Conservation (phyloP, 805 yeast species). For the Pichia occidentalis region DNA sequence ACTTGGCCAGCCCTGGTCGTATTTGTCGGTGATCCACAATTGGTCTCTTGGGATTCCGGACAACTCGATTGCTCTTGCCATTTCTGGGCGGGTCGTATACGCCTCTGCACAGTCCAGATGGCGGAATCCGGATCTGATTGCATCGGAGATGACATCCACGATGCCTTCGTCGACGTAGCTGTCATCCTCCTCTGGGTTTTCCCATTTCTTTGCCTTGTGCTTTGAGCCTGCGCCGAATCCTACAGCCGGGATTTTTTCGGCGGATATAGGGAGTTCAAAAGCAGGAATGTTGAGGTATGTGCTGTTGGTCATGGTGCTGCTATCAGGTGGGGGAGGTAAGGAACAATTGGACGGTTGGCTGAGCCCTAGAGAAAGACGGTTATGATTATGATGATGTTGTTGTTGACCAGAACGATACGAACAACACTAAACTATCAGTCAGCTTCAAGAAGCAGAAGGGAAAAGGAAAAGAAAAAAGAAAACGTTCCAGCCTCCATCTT, state of each 20-base stretch:
- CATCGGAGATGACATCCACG: slow-evolving; percentile 38
- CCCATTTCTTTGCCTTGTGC: slow-evolving; percentile 37
- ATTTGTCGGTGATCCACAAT: slow-evolving; percentile 59
- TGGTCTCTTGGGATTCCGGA: slow-evolving; percentile 40
- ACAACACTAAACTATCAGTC: too few species aligned
- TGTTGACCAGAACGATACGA: too few species aligned
- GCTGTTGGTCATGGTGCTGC: too few species aligned
- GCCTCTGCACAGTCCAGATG: slow-evolving; percentile 66
- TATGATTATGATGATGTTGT: too few species aligned
- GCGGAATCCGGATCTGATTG: slow-evolving; percentile 46
- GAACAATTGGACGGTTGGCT: too few species aligned
- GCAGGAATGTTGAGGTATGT: slow-evolving; percentile 18
- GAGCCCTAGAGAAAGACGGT: too few species aligned
- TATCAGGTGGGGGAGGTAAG: too few species aligned
- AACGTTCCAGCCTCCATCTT: too few species aligned
- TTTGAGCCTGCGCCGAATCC: slow-evolving; percentile 56
- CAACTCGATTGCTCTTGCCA: slow-evolving; percentile 45
- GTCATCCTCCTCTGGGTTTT: slow-evolving; percentile 17
- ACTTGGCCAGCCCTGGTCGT: slow-evolving; percentile 35
- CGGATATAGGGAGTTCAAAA: slow-evolving; percentile 24
- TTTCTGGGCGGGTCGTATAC: slow-evolving; percentile 56
- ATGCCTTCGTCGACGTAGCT: slow-evolving; percentile 32
- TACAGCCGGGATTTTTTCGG: slow-evolving; percentile 34
- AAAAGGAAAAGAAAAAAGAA: too few species aligned
- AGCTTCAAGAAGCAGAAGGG: too few species aligned